These are phyloP conservation scores for Hyaloperonospora arabidopsidis DNA, from an alignment of 352 stramenopile genomes.

Conservation along the genomic window DNA sequence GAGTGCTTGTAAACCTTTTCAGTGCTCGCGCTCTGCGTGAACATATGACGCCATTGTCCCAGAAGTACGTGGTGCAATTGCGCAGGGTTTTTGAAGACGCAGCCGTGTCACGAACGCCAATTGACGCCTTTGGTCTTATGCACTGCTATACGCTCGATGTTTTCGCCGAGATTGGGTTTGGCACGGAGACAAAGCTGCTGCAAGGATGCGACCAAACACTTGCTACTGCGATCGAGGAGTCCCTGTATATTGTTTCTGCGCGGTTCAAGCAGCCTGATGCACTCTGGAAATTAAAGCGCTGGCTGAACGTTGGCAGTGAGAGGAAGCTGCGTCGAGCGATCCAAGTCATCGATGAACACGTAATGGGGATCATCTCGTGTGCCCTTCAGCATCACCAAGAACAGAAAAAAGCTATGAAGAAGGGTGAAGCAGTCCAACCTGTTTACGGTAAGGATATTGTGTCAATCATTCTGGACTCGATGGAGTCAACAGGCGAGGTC, in stretches of 20 bases:
- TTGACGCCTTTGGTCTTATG: slow-evolving; percentile 29
- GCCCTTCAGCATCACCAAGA: slow-evolving; percentile 23
- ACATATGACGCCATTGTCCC: slow-evolving; percentile 26
- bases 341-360: slow-evolving; percentile 26
- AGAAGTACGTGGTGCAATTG: slow-evolving; percentile 28
- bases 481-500: slow-evolving; percentile 19
- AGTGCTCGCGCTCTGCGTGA: slow-evolving; percentile 29
- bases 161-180: slow-evolving; percentile 39
- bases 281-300: slow-evolving; percentile 37
- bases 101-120: slow-evolving; percentile 10
- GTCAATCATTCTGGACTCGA: slow-evolving; percentile 25
- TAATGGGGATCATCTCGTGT: slow-evolving; percentile 24
- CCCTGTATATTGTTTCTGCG: slow-evolving; percentile 1
- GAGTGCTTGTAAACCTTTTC: slow-evolving; percentile 29
- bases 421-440: background rate
- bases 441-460: slow-evolving; percentile 23
- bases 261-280: slow-evolving; percentile 11
- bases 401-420: slow-evolving; percentile 8
- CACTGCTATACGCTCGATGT: slow-evolving; percentile 35
- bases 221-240: slow-evolving; percentile 23
- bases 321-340: slow-evolving; percentile 20
- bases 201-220: slow-evolving; percentile 27
- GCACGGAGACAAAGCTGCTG: slow-evolving; percentile 27
- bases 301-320: slow-evolving; percentile 25
- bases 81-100: slow-evolving; percentile 25